These are phyloP conservation scores for Inonotus obliquus DNA, from an alignment of 1,284 basidiomycete genomes.

Conservation along the genomic window DNA sequence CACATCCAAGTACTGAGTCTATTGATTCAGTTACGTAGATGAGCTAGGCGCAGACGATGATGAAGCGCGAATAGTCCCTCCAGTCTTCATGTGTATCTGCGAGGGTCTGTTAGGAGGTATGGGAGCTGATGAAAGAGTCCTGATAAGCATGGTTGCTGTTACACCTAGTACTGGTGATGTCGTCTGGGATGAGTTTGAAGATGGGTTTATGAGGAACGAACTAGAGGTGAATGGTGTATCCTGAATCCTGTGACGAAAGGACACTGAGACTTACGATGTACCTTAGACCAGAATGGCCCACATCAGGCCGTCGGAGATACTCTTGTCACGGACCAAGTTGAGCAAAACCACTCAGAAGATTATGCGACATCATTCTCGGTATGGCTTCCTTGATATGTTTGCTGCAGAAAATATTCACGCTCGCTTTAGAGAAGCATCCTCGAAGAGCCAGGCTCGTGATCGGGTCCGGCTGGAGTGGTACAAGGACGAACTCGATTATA, in stretches of 20 bases:
- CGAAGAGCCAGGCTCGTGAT: constrained; percentile 42
- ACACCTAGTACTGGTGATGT: constrained; percentile 88
- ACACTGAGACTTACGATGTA: background rate
- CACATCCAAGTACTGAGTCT: constrained; percentile 2
- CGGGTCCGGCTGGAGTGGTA: constrained; percentile 61
- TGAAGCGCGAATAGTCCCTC: constrained; percentile 43
- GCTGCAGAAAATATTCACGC: background rate
- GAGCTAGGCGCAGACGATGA: constrained; percentile 67
- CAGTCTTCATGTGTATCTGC: constrained; percentile 67
- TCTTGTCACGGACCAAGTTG: constrained; percentile 61
- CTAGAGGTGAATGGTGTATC: constrained; percentile 57
- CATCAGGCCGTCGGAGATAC: constrained; percentile 77
- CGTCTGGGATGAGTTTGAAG: constrained; percentile 87
- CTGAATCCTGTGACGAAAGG: background rate
- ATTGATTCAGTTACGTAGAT: constrained; percentile 61
- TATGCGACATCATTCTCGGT: constrained; percentile 65
- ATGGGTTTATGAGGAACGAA: constrained; percentile 76
- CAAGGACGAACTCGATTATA: constrained; percentile 52
- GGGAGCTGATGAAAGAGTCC: constrained; percentile 53
- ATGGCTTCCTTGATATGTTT: constrained; percentile 17
- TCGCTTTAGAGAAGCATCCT: constrained; percentile 7
- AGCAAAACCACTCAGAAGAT: constrained; percentile 77
- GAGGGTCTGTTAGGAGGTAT: constrained; percentile 55
- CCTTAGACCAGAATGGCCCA: constrained; percentile 78
- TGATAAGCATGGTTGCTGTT: constrained; percentile 75